Evolutionary conservation across 441 rosid genomes (phyloP), one percentile per base, ranked within the genome.

Genomic region (Croton laevigatus): DNA sequence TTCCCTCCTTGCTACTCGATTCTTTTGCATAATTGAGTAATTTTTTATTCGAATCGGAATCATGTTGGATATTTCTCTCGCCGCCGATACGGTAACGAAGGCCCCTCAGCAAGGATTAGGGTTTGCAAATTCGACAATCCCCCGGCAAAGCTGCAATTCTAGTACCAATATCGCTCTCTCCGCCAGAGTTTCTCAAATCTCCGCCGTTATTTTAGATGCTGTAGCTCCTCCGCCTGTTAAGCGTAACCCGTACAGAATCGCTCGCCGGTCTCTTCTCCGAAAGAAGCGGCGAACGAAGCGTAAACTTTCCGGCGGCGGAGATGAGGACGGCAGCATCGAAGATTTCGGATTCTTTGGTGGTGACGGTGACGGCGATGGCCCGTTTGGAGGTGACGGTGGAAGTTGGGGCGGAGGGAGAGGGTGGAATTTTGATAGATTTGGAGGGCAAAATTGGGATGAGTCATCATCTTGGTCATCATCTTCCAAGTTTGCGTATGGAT

Each of bases 381-480:
- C 84, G 37, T 89, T 84, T n/a, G 86, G 93, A 20, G 93, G 86
- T 6, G 71, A 54, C 9, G 80, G 84, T 4, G 82, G 86, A 14
- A 71, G 88, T 0, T 69, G 84, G 16, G 79, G 87, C 11, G 81
- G 82, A 12, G 90, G 97, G 0, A 71, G 83, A 22, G 91, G 95
- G 58, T 86, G 97, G 95, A 81, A 83, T 76, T 86, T 62, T 8
- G 85, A 82, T 45, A 84, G 84, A 10, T 84, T 83, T 8, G 91
- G 84, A 10, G 82, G 85, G 59, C 82, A 83, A 14, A 74, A 80
- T 51, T 86, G 91, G 88, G 98, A 86, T 16, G 97, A 89, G 40
- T 79, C 94, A 12, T 79, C 93, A 19, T 27, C 32, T 27, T 81
- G 76, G 69, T 74, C 78, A 49, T 81, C 89, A 5, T 82, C 89